phyloP scores from a whole-genome alignment of 164 flowering plant species.

The Aristolochia californica region DNA sequence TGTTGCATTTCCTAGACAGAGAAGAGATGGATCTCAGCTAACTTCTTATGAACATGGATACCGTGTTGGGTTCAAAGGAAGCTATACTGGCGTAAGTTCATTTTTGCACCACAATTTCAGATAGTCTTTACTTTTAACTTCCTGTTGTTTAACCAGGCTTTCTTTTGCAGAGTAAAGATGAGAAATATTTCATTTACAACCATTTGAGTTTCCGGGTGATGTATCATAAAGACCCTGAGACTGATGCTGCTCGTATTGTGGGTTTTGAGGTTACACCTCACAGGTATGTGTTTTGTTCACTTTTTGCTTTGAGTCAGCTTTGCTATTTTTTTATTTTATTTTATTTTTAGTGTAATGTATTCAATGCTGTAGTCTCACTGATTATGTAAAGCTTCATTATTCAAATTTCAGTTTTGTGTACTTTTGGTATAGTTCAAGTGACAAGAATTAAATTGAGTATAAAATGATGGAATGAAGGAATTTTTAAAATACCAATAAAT shows the following conservation, averaged over 20 bases:
- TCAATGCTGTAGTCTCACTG: too few species aligned
- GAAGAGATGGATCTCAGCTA: slow-evolving; percentile 62
- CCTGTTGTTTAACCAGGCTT: neutral
- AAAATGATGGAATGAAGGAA: too few species aligned
- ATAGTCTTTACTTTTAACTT: neutral
- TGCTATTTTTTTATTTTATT: neutral
- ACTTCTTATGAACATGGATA: slow-evolving; percentile 76
- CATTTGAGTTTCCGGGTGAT: slow-evolving; percentile 57
- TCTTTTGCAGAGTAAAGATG: slow-evolving; percentile 38
- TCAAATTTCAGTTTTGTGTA: too few species aligned
- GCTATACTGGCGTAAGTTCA: slow-evolving; percentile 36
- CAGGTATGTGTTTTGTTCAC: slow-evolving; percentile 22
- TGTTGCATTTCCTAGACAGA: slow-evolving; percentile 72
- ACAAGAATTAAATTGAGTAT: too few species aligned
- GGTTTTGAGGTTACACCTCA: slow-evolving; percentile 54
- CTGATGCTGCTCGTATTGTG: slow-evolving; percentile 52
- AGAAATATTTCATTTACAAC: slow-evolving; percentile 47
- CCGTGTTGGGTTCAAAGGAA: slow-evolving; percentile 67
- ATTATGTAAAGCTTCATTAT: too few species aligned
- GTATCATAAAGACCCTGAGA: slow-evolving; percentile 47
- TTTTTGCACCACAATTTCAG: neutral
- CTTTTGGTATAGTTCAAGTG: too few species aligned
- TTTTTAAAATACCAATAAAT: too few species aligned
- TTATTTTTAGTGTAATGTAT: too few species aligned
- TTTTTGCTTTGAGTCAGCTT: neutral